Conservation (phyloP, 2,329 filamentous ascomycete species). For the Blumeriella jaapii region DNA sequence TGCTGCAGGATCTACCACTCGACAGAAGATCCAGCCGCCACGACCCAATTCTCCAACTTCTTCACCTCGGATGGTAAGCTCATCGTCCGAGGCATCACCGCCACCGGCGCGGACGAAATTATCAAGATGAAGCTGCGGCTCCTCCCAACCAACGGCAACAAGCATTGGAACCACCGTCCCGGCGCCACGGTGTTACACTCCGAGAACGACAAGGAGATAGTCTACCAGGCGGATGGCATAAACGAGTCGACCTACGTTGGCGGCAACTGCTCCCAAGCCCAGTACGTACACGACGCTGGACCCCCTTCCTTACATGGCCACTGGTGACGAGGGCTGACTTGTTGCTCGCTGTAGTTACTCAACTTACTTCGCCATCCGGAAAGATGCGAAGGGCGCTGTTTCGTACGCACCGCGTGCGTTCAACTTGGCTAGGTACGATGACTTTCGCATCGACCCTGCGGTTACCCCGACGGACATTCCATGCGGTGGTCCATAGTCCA, state of each 20-base stretch:
- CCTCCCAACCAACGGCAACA: neutral
- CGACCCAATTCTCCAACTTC: neutral
- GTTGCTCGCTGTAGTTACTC: neutral
- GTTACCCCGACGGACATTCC: neutral
- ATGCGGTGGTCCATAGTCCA: neutral
- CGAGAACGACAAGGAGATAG: neutral
- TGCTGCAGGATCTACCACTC: neutral
- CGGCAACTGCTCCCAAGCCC: neutral
- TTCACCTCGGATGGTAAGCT: neutral
- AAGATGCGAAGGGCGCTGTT: neutral
- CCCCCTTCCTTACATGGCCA: neutral
- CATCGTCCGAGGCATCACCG: neutral
- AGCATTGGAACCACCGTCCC: neutral
- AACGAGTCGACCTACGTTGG: neutral
- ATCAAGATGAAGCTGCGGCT: neutral
- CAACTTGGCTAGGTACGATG: neutral
- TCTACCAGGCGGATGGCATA: neutral
- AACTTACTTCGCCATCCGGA: neutral
- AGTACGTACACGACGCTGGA: too few species aligned
- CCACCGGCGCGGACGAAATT: neutral
- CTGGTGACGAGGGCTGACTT: neutral
- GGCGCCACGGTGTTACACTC: neutral
- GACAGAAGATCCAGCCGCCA: neutral
- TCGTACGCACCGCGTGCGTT: neutral
- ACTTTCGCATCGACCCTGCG: neutral